These are phyloP conservation scores for Hericium alpestre DNA, from an alignment of 768 basidiomycete genomes.

Conservation along the genomic window DNA sequence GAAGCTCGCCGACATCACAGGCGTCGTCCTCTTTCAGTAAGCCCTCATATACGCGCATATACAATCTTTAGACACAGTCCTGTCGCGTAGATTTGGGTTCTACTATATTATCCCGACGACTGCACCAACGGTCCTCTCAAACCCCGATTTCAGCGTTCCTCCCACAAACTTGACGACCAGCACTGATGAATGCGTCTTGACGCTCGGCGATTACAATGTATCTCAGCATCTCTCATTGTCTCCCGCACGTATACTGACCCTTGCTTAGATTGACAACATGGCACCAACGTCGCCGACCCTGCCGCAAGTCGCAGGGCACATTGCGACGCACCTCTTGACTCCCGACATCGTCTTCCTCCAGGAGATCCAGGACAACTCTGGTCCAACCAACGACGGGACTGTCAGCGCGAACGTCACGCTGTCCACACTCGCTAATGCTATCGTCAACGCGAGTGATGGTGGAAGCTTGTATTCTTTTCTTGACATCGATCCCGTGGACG, in stretches of 20 bases:
- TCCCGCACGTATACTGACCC: not conserved
- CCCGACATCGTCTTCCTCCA: slow-evolving; percentile 56
- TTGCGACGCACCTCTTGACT: slow-evolving; percentile 33
- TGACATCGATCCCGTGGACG: slow-evolving; percentile 41
- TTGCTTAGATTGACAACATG: slow-evolving; percentile 43
- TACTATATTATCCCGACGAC: slow-evolving; percentile 50
- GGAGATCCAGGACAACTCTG: slow-evolving; percentile 54
- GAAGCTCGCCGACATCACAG: slow-evolving; percentile 39
- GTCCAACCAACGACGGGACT: slow-evolving; percentile 40
- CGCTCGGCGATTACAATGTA: slow-evolving; percentile 54
- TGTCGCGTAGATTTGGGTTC: slow-evolving; percentile 25
- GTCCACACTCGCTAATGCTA: slow-evolving; percentile 36
- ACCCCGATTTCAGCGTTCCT: slow-evolving; percentile 23
- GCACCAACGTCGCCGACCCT: slow-evolving; percentile 38
- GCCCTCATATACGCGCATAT: not conserved
- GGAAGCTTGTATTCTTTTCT: slow-evolving; percentile 38
- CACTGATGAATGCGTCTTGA: slow-evolving; percentile 31
- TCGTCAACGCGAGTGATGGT: slow-evolving; percentile 23
- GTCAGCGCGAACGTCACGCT: slow-evolving; percentile 46
- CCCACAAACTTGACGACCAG: slow-evolving; percentile 29
- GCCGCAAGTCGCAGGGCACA: slow-evolving; percentile 40
- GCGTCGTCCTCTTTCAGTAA: slow-evolving; percentile 44
- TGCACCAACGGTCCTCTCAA: slow-evolving; percentile 35
- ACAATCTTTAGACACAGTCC: not conserved
- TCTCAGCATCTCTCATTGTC: not conserved